These are phyloP conservation scores for Lyophyllum atratum DNA, from an alignment of 768 basidiomycete genomes.

Conservation along the genomic window DNA sequence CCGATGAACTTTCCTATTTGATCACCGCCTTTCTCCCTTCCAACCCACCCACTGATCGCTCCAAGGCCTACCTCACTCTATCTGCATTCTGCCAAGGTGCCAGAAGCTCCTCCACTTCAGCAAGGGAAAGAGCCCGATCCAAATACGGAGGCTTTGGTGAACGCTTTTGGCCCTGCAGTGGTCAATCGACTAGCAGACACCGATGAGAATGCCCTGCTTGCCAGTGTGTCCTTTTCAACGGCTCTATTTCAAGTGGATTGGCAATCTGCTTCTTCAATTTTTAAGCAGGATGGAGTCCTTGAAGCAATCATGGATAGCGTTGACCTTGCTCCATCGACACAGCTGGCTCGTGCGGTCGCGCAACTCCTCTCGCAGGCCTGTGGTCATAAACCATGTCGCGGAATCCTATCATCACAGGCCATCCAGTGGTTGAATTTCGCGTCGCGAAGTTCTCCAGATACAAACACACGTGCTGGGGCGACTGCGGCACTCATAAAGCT, in stretches of 20 bases:
- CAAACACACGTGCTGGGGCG: slow-evolving; percentile 56
- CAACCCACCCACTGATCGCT: slow-evolving; percentile 44
- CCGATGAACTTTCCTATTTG: slow-evolving; percentile 57
- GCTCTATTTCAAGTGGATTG: slow-evolving; percentile 87
- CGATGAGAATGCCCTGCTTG: slow-evolving; percentile 51
- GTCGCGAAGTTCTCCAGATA: slow-evolving; percentile 47
- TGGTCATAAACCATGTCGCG: slow-evolving; percentile 72
- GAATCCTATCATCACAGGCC: slow-evolving; percentile 56
- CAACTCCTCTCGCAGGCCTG: slow-evolving; percentile 77
- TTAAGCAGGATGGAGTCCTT: slow-evolving; percentile 61
- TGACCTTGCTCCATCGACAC: slow-evolving; percentile 57
- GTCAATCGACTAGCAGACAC: slow-evolving; percentile 54
- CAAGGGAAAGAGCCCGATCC: slow-evolving; percentile 42
- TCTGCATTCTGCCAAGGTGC: slow-evolving; percentile 68
- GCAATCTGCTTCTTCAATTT: slow-evolving; percentile 63
- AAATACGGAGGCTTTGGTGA: slow-evolving; percentile 50
- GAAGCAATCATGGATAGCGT: slow-evolving; percentile 69
- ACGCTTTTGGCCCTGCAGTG: slow-evolving; percentile 52
- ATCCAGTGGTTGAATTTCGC: slow-evolving; percentile 69
- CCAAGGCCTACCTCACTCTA: slow-evolving; percentile 72
- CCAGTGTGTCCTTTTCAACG: slow-evolving; percentile 66
- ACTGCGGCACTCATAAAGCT: slow-evolving; percentile 81
- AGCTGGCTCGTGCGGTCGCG: slow-evolving; percentile 61
- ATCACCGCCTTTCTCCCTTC: slow-evolving; percentile 54
- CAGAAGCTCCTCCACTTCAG: slow-evolving; percentile 35